These are phyloP conservation scores for Malus asiatica DNA, from an alignment of 306 rosid species.

Conservation along the genomic window DNA sequence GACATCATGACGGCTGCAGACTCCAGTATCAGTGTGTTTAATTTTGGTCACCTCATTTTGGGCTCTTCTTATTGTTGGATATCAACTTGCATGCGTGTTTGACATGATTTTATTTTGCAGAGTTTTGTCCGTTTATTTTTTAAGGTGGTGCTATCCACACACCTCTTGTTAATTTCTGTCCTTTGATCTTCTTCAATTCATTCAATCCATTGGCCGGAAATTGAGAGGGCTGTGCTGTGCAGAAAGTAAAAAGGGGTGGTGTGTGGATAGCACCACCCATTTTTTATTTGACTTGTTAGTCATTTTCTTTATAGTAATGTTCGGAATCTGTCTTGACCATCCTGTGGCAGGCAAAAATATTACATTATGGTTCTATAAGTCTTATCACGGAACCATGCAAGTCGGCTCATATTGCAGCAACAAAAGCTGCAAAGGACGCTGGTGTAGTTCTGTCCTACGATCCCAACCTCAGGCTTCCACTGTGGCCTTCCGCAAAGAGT, in stretches of 20 bases:
- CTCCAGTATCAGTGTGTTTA: neutral
- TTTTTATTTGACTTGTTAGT: neutral
- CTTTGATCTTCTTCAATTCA: too few species aligned
- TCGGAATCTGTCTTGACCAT: neutral
- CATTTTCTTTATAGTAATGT: neutral
- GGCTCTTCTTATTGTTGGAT: neutral
- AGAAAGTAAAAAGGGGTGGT: too few species aligned
- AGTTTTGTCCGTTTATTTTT: neutral
- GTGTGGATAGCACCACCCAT: too few species aligned
- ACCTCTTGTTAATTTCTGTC: too few species aligned
- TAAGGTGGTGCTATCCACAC: neutral
- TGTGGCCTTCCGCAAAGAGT: constrained; percentile 85
- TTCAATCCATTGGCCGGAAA: too few species aligned
- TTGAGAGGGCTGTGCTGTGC: too few species aligned
- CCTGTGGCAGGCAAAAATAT: constrained; percentile 70
- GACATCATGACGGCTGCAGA: neutral
- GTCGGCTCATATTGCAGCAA: constrained; percentile 89
- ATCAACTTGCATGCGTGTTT: neutral
- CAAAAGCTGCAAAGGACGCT: constrained; percentile 85
- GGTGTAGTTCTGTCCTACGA: constrained; percentile 82
- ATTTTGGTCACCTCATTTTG: neutral
- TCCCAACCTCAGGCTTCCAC: constrained; percentile 93
- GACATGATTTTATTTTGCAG: neutral
- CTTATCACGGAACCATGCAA: constrained; percentile 96
- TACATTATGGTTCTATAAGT: constrained; percentile 92